Evolutionary conservation across 2,329 filamentous ascomycete species (phyloP), one percentile per base, ranked within the genome.

Genomic region (Xylariaceae sp.): DNA sequence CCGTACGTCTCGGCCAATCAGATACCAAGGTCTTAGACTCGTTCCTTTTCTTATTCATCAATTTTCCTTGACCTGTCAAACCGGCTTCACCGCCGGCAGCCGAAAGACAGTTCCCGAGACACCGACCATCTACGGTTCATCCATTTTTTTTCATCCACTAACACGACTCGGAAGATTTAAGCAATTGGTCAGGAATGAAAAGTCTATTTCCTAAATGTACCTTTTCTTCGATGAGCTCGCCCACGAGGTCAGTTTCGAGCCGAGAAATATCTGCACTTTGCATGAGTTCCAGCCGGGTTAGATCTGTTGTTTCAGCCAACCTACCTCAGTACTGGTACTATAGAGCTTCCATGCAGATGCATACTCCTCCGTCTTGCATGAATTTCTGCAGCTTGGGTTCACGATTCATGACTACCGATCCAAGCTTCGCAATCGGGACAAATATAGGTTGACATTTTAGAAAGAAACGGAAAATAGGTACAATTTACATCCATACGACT

Each of bases 381-480:
- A 20, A 19, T 55, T 54, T 40, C 29, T 49, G 57, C 49, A 47
- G 52, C 18, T 48, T 53, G 37, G 32, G 50, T 58, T 58, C 50
- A 46, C 60, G 60, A 62, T 62, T 54, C 50, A 57, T 49, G 56
- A 51, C 53, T 16, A 47, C 44, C 20, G 48, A 45, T 40, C 46
- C 44, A 21, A 49, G 50, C 44, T 41, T 43, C 40, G 49, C 29
- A 60, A 62, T 62, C 54, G 60, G 55, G 43, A 54, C 57, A 54
- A 48, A 56, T 52, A 49, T n/a, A 42, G 20, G 47, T 32, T 44
- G 23, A 45, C 43, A 50, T 20, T 48, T 20, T 44, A 40, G 56
- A 53, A 20, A 44, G 56, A 43, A 23, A 52, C 19, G 54, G 32
- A 14, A 10, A 37, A 37, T 3, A 37, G 14, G 14, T 10, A 29